Evolutionary conservation across 768 basidiomycete genomes (phyloP).

Genomic region (Collybia mongolica): DNA sequence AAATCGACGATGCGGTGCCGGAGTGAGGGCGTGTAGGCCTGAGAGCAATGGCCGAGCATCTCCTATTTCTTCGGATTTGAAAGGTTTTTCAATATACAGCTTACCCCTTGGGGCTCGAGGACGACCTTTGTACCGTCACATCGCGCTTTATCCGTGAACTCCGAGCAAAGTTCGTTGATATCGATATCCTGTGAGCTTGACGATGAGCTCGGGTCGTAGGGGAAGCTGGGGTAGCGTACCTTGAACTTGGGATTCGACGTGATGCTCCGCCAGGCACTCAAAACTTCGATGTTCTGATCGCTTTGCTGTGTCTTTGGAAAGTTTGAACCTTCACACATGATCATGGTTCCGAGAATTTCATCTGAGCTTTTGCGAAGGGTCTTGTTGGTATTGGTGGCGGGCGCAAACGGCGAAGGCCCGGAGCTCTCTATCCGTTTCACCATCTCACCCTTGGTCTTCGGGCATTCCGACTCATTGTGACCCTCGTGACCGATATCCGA

Average conservation of each 20-base stretch:
- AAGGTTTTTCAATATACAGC: slow-evolving; percentile 44
- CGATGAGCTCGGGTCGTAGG: slow-evolving; percentile 4
- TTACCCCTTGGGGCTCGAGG: slow-evolving; percentile 55
- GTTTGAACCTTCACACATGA: slow-evolving; percentile 65
- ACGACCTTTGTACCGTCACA: slow-evolving; percentile 87
- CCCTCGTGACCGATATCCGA: slow-evolving; percentile 20
- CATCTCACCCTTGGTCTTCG: slow-evolving; percentile 55
- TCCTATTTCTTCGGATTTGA: slow-evolving; percentile 19
- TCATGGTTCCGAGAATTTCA: slow-evolving; percentile 43
- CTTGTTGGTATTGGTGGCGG: slow-evolving; percentile 11
- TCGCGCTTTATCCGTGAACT: slow-evolving; percentile 78
- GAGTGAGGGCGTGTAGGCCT: too few relatives aligned
- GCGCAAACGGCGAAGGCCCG: slow-evolving; percentile 66
- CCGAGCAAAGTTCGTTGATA: slow-evolving; percentile 73
- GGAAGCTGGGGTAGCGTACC: slow-evolving; percentile 40
- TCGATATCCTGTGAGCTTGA: slow-evolving; percentile 57
- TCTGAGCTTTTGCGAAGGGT: slow-evolving; percentile 45
- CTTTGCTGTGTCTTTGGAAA: slow-evolving; percentile 70
- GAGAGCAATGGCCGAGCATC: not conserved
- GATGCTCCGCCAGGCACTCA: slow-evolving; percentile 78
- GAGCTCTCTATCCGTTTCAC: slow-evolving; percentile 44
- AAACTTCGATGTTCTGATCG: slow-evolving; percentile 74
- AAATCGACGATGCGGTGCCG: too few relatives aligned
- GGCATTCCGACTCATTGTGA: slow-evolving; percentile 33
- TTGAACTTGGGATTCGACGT: slow-evolving; percentile 75